These are phyloP conservation scores for Saccharomycopsis hybrid DNA, from an alignment of 1,139 yeast genomes.

Conservation along the genomic window DNA sequence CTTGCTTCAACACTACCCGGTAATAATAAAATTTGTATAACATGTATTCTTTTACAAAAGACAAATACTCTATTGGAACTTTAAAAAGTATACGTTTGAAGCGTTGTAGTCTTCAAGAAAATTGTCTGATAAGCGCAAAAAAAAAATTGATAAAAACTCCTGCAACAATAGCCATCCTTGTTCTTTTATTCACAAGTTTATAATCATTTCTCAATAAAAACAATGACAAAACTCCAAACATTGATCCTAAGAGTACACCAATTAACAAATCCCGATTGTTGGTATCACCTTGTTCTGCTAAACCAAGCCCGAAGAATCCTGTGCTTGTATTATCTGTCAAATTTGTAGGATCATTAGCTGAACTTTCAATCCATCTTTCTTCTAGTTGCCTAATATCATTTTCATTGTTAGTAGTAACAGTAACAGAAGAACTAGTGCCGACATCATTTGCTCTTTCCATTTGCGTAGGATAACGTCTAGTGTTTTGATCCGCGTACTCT, in stretches of 20 bases:
- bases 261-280: constrained; percentile 55
- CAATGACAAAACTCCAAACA: constrained; percentile 56
- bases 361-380: constrained; percentile 86
- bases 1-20: too few species aligned
- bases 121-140: constrained; percentile 45
- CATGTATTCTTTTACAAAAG: too few species aligned
- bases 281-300: constrained; percentile 29
- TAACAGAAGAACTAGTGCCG: too few species aligned
- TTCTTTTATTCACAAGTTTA: constrained; percentile 49
- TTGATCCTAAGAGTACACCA: constrained; percentile 58
- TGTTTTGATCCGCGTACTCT: constrained; percentile 27
- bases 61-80: too few species aligned
- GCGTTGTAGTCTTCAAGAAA: too few species aligned
- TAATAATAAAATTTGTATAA: too few species aligned
- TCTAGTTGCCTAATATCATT: constrained; percentile 57
- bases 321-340: constrained; percentile 28
- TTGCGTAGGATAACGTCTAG: constrained; percentile 23
- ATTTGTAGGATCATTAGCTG: constrained; percentile 44
- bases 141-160: constrained; percentile 55
- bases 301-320: constrained; percentile 24
- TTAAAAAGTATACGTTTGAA: too few species aligned
- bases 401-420: constrained; percentile 16
- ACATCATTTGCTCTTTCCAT: constrained; percentile 20
- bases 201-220: constrained; percentile 51
- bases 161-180: constrained; percentile 54